Evolutionary conservation across 192 early-diverging fungal genomes (phyloP).

Genomic region (Thamnidium elegans): DNA sequence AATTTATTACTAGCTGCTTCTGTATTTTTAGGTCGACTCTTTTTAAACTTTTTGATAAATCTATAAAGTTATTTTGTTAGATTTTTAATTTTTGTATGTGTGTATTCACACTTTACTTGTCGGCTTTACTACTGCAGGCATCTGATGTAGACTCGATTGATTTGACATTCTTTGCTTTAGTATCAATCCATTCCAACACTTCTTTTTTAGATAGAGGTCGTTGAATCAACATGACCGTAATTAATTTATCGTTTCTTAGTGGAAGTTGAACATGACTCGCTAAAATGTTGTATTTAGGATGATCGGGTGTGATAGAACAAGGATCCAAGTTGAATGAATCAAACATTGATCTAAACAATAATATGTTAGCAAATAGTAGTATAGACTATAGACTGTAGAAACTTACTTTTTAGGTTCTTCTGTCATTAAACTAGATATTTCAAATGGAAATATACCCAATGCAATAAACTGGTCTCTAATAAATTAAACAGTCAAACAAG

Average conservation of each 20-base stretch:
- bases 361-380: not conserved
- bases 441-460: constrained; percentile 14
- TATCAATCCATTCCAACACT: constrained; percentile 28
- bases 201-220: constrained; percentile 35
- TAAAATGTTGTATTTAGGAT: constrained; percentile 29
- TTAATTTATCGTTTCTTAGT: constrained; percentile 12
- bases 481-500: not conserved
- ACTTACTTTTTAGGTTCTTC: not conserved
- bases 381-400: not conserved
- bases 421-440: constrained; percentile 4
- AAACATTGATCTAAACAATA: not conserved
- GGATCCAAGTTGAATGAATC: constrained; percentile 35
- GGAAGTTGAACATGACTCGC: constrained; percentile 37
- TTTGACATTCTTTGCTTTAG: not conserved
- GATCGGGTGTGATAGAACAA: constrained; percentile 28
- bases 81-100: not conserved
- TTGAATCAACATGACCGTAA: constrained; percentile 36
- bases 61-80: constrained; percentile 4
- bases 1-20: constrained; percentile 15
- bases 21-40: constrained; percentile 18
- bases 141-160: not conserved
- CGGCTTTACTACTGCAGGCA: not conserved
- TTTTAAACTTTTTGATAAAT: constrained; percentile 28
- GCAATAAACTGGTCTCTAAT: constrained; percentile 35
- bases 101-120: constrained; percentile 1